phyloP scores from a whole-genome alignment of 768 basidiomycete genomes.

The Amanita rubescens region DNA sequence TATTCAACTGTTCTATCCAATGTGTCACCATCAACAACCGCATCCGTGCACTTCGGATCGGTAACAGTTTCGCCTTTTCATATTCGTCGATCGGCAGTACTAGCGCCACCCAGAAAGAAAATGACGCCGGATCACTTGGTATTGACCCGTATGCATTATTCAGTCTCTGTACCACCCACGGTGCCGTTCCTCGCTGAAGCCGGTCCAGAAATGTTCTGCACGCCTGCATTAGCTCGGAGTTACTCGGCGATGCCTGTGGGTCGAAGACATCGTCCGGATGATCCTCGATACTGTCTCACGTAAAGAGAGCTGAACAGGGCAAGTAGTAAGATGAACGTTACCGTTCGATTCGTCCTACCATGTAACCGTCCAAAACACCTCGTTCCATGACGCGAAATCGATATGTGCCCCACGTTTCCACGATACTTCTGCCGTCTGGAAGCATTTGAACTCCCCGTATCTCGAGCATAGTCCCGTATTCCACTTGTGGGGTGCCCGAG shows the following conservation, averaged over 20 bases:
- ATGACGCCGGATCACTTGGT: constrained; percentile 63
- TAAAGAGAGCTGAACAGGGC: neutral
- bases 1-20: constrained; percentile 78
- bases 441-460: constrained; percentile 83
- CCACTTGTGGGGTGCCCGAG: constrained; percentile 31
- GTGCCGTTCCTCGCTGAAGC: constrained; percentile 61
- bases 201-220: constrained; percentile 39
- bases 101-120: constrained; percentile 87
- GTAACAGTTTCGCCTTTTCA: constrained; percentile 81
- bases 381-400: constrained; percentile 86
- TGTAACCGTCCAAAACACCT: constrained; percentile 83
- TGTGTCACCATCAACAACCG: constrained; percentile 81
- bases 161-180: constrained; percentile 89
- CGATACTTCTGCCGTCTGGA: constrained; percentile 83
- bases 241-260: constrained; percentile 24
- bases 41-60: constrained; percentile 70
- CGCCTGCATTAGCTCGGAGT: constrained; percentile 44
- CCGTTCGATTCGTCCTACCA: constrained; percentile 74
- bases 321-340: constrained; percentile 9
- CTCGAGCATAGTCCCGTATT: constrained; percentile 93
- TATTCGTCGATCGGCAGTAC: constrained; percentile 89
- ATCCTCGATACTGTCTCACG: constrained; percentile 24
- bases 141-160: constrained; percentile 72
- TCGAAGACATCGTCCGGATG: constrained; percentile 26
- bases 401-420: constrained; percentile 52